Evolutionary conservation across 2,329 filamentous ascomycete genomes (phyloP).

Genomic region (Xylariales sp.): DNA sequence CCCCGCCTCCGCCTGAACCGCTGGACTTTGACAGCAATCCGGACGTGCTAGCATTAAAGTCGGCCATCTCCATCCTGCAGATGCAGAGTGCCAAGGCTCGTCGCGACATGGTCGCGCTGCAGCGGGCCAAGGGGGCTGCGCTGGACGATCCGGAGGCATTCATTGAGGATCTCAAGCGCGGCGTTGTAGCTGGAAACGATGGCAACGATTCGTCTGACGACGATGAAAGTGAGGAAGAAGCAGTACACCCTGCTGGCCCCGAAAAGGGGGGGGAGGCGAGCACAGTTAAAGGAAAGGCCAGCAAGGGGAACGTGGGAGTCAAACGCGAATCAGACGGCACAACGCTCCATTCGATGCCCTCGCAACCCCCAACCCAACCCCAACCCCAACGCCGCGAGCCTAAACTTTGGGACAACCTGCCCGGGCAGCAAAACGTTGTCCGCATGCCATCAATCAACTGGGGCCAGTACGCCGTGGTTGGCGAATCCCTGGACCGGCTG

Average conservation of each 20-base stretch:
- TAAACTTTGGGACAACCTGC: slow-evolving; percentile 59
- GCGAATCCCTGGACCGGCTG: slow-evolving; percentile 76
- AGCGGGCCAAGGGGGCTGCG: slow-evolving; percentile 66
- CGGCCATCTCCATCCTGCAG: slow-evolving; percentile 81
- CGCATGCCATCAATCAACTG: slow-evolving; percentile 90
- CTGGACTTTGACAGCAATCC: slow-evolving; percentile 65
- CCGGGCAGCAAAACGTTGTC: slow-evolving; percentile 75
- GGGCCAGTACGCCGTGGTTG: slow-evolving; percentile 89
- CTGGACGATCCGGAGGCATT: slow-evolving; percentile 69
- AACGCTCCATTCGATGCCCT: no score
- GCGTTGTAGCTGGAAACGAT: slow-evolving; percentile 37
- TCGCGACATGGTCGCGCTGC: slow-evolving; percentile 68
- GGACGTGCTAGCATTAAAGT: slow-evolving; percentile 81
- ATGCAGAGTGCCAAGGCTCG: slow-evolving; percentile 76
- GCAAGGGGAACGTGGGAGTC: background rate
- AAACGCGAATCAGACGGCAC: slow-evolving; percentile 1
- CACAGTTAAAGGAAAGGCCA: background rate
- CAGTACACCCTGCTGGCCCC: no score
- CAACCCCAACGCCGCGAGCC: slow-evolving; percentile 12
- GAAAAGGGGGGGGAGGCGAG: no score
- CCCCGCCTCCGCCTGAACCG: slow-evolving; percentile 44
- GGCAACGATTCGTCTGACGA: slow-evolving; percentile 7
- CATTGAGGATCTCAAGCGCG: slow-evolving; percentile 59
- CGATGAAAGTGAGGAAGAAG: background rate
- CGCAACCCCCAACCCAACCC: no score